A percentile compares a stretch with the other conserved stretches of the same genome.
Evolutionary conservation across 129 eudicot genomes (phyloP).

Genomic region (Scalesia atractyloides): DNA sequence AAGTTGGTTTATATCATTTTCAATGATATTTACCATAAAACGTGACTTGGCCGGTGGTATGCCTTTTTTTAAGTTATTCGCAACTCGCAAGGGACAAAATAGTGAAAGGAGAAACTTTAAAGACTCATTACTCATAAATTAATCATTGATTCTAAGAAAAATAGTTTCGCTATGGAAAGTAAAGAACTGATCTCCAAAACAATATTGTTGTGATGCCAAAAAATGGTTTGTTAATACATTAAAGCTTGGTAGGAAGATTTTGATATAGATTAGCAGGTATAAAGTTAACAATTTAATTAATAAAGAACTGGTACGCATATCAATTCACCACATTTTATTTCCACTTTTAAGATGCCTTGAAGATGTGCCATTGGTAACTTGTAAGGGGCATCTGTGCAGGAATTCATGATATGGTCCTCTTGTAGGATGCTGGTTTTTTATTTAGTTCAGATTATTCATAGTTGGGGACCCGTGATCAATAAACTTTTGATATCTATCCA

Average conservation of each 20-base stretch:
- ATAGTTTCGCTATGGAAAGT: neutral
- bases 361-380: too few species aligned
- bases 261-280: slow-evolving; percentile 1
- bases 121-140: neutral
- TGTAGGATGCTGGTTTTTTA: too few species aligned
- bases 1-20: slow-evolving; percentile 16
- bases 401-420: too few species aligned
- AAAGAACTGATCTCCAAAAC: slow-evolving; percentile 15
- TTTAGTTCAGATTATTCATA: too few species aligned
- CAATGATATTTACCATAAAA: slow-evolving; percentile 13
- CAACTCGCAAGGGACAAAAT: neutral
- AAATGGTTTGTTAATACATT: neutral
- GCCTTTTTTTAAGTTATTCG: slow-evolving; percentile 4
- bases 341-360: too few species aligned
- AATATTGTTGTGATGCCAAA: neutral
- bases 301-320: too few species aligned
- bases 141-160: neutral
- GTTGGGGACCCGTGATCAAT: too few species aligned
- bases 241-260: slow-evolving; percentile 15
- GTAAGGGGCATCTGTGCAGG: too few species aligned
- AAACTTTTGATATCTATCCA: too few species aligned
- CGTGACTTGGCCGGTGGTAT: neutral
- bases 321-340: too few species aligned
- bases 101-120: neutral
- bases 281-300: too few species aligned